Evolutionary conservation across 2,329 filamentous ascomycete genomes (phyloP), one percentile per base, ranked within the genome.

Genomic region (Corynespora cassiicola): DNA sequence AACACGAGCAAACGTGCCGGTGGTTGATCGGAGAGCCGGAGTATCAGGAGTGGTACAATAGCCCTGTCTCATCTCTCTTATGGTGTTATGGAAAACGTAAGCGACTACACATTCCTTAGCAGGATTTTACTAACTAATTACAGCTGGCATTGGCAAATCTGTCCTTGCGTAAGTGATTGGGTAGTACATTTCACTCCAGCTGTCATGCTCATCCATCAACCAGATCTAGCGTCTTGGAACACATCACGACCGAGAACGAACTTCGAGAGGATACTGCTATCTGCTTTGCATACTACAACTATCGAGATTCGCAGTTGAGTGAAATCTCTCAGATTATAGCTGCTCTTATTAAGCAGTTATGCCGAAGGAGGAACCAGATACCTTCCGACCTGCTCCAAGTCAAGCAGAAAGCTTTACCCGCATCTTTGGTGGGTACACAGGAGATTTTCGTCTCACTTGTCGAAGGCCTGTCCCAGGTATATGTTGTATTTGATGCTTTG

Each of bases 51-150:
- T 58, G 54, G 55, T 18, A 50, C 2, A 26, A 31, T 7, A 33
- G 27, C 25, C 11, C 39, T 1, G 14, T 11, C 6, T 55, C 48
- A 4, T 31, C 42, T 3, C 36, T 58, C 22, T 39, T 56, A 11
- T 58, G 52, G 54, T 58, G 54, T 35, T 18, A 50, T 29, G 54
- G 54, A 33, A 56, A 53, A 28, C 50, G 52, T 54, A 39, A 24
- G 45, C 25, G 21, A 12, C 5, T 27, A 6, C 15, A 18, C 28
- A 25, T 6, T 16, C 21, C n/a, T n/a, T n/a, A n/a, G n/a, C n/a
- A n/a, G 15, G 8, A 12, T 18, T 23, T 2, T 18, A 23, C 43
- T 52, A 17, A 52, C 25, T 8, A 32, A 11, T 16, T 31, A 9
- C 12, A 56, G 52, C 52, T 42, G 54, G 52, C 6, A 50, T 50